Evolutionary conservation across 805 yeast genomes (phyloP), one percentile per base, ranked within the genome.

Genomic region (Torulaspora maleeae): DNA sequence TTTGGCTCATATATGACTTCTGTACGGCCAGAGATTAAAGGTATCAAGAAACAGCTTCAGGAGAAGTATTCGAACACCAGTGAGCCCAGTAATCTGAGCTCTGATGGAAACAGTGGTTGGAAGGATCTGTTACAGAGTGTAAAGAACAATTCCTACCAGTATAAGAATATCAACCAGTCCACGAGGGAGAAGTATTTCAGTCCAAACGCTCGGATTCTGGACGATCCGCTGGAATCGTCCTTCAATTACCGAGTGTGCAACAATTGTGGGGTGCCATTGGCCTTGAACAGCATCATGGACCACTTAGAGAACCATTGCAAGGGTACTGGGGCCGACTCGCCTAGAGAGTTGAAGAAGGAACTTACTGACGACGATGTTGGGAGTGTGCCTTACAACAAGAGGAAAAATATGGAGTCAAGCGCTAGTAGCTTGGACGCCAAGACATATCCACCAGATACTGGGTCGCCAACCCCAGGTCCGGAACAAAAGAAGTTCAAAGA

Each of bases 251-350:
- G 68, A 34, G 53, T 63, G 22, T 66, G 70, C 53, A 60, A 60
- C 34, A 43, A 52, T 25, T 66, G 70, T 46, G 60, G 60, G 5
- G 61, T 54, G 40, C 70, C 70, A 2, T 47, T 66, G 5, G 53
- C 56, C 28, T 39, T 58, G 17, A 48, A 53, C 8, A 54, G 56
- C 2, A 47, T 61, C 12, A 47, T 58, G 24, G 65, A 59, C 15
- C 70, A 66, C 51, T 38, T 60, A 15, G 60, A 63, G 16, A 56
- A 56, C 19, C 48, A 59, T 36, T 58, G 65, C 43, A 47, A 53
- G 29, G 54, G 54, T n/a, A 22, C 34, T 36, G 47, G 32, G 45
- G 36, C 28, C 3, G 44, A 41, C 3, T 43, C 45, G 16, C 38
- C 44, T 36, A 37, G 34, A 39, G 38, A 35, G 44, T 36, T 39